Base-by-base conservation (phyloP, 306 rosid genomes). In the Sicyos baderoa region DNA sequence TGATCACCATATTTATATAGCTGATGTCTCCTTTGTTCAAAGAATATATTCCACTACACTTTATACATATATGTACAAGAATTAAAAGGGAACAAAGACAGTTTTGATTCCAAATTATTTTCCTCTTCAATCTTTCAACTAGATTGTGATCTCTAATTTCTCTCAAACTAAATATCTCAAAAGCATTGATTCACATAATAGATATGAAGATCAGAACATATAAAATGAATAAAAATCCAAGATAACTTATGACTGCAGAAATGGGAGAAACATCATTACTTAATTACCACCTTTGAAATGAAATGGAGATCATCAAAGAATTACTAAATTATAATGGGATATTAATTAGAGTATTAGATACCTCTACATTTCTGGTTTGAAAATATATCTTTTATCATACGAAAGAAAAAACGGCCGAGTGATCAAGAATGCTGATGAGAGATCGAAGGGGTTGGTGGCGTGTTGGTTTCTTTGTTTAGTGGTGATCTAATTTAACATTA, bases 41-140 rank as follows among this genome's bases (percentile, higher is more conserved):
- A 58, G 64, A 58, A 58, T 58, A 58, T 25, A 58, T 58, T 58
- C 44, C 64, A 58, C 17, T 13, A 6, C n/a, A 57, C 63, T 57
- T 25, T 57, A 13, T 27, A 57, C 18, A 57, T 55, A 55, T 55
- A 55, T 22, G 0, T 22, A 25, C 9, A 0, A 13, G 42, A 25
- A 25, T 14, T 57, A 25, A 9, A 1, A 12, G 19, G 40, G 14
- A 25, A 57, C 27, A 56, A 58, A 7, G 19, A 0, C 44, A 6
- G 29, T 58, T 58, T 15, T 23, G 12, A 11, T 12, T 22, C 37
- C 14, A 55, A 56, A 2, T 23, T 22, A 56, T 56, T 56, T 4
- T 29, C 15, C 15, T 11, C 60, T 50, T 2, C 9, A 54, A 54
- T 54, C 32, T 54, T 58, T 58, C 19, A 14, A 0, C 48, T 16